These are phyloP conservation scores for Mycosphaerella arachidis DNA, from an alignment of 2,329 filamentous ascomycete species.

Conservation along the genomic window DNA sequence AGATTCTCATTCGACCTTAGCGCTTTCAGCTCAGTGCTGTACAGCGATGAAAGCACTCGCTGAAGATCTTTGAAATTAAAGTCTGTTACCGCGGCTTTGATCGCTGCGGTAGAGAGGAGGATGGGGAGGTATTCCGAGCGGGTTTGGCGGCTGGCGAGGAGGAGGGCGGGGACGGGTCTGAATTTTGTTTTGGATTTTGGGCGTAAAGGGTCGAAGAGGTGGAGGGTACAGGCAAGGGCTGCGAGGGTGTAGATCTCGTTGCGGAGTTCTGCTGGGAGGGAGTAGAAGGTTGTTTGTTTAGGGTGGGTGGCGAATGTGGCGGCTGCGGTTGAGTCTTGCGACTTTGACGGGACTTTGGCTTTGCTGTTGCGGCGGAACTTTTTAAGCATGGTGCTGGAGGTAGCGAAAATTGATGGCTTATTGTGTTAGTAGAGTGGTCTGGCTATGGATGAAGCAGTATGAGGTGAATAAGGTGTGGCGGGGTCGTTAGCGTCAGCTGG, in stretches of 20 bases:
- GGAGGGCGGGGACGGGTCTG: slow-evolving; percentile 20
- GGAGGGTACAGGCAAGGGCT: slow-evolving; percentile 13
- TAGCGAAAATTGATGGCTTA: background rate
- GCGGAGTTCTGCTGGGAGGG: slow-evolving; percentile 30
- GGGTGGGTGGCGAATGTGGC: slow-evolving; percentile 8
- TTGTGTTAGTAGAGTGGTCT: background rate
- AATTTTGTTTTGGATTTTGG: background rate
- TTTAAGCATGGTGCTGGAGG: slow-evolving; percentile 10
- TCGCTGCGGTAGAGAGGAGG: slow-evolving; percentile 22
- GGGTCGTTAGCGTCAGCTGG: background rate
- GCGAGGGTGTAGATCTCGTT: slow-evolving; percentile 27
- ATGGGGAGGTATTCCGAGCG: slow-evolving; percentile 26
- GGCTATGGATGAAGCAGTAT: background rate
- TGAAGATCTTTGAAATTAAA: slow-evolving; percentile 28
- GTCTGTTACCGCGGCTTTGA: slow-evolving; percentile 18
- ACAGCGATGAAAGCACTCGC: slow-evolving; percentile 22
- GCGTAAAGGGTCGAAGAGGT: background rate
- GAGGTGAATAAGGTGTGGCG: background rate
- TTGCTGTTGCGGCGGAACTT: slow-evolving; percentile 22
- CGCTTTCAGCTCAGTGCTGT: slow-evolving; percentile 27
- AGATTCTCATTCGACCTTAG: slow-evolving; percentile 24
- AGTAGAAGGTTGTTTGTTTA: slow-evolving; percentile 24
- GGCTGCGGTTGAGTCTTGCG: background rate
- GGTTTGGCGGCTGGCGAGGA: slow-evolving; percentile 23
- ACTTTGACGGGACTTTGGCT: background rate